Base-by-base conservation (phyloP, 768 basidiomycete species). In the Tephrocybe sp. region DNA sequence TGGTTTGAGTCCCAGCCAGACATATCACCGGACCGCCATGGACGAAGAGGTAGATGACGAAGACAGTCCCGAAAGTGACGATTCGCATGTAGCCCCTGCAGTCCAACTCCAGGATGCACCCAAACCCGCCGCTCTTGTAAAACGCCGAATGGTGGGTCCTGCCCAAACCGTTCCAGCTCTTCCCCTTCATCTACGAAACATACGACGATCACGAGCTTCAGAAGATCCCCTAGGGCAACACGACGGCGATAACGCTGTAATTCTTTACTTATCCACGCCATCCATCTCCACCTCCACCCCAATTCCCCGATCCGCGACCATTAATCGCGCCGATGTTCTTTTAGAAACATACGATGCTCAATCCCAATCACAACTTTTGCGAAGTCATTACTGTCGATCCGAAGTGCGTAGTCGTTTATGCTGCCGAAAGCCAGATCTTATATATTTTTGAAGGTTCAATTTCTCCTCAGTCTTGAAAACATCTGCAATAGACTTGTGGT, bases 401-500 rank as follows among this genome's bases (percentile, higher is more conserved):
- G 89, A 87, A 84, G 92, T 87, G 61, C 49, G 81, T 70, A 30
- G 27, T 19, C 37, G 47, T 27, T 51, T 24, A 19, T 6, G 11
- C 36, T 12, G 4, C 3, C 9, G 18, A 21, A 37, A 37, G 3
- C 18, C 8, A 12, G 28, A 30, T 30, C 36, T 34, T 16, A 47
- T 58, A 47, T 49, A 49, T 31, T 22, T 44, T 26, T 18, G 39
- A 60, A 95, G 87, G 80, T 95, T 41, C 82, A 87, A 71, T 97
- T 98, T 67, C 67, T 98, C 44, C 79, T 94, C 40, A 79, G 84
- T 15, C 78, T 99, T 40, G 96, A 98, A 67, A 89, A 86, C 62
- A 95, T 99, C 59, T 92, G 87, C 57, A 96, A 96, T 62, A 80
- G 91, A 42, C 77, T 99, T 30, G 71, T 99, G 41, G 86, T 97